These are phyloP conservation scores for Aspergillus fructus DNA, from an alignment of 2,329 filamentous ascomycete genomes.

Conservation along the genomic window DNA sequence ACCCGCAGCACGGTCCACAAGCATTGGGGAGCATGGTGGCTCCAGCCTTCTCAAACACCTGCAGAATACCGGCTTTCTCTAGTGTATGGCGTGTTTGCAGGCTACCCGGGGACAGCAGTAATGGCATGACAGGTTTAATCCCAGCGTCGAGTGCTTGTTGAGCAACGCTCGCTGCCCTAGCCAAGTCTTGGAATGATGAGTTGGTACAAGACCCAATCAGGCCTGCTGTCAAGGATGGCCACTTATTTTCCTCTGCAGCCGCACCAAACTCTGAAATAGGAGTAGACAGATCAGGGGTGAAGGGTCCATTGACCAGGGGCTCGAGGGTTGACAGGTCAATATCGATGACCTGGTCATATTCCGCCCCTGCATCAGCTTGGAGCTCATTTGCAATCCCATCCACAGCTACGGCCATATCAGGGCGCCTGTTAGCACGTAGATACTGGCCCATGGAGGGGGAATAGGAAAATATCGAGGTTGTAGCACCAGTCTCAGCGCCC, in stretches of 20 bases:
- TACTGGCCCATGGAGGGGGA: constrained; percentile 98
- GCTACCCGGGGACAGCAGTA: constrained; percentile 91
- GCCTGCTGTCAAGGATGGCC: constrained; percentile 86
- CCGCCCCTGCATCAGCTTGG: constrained; percentile 79
- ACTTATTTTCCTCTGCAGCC: constrained; percentile 88
- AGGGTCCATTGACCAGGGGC: constrained; percentile 97
- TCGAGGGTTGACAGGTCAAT: constrained; percentile 94
- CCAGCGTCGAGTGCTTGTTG: constrained; percentile 88
- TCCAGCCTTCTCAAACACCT: constrained; percentile 95
- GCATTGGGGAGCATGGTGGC: constrained; percentile 94
- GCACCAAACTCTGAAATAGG: constrained; percentile 97
- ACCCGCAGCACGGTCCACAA: constrained; percentile 87
- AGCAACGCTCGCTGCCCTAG: constrained; percentile 85
- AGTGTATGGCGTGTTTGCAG: constrained; percentile 96
- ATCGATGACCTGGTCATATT: constrained; percentile 96
- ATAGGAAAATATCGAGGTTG: constrained; percentile 95
- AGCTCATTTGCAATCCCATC: constrained; percentile 66
- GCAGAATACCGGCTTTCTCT: constrained; percentile 81
- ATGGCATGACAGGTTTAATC: constrained; percentile 93
- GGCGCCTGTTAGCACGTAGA: constrained; percentile 84
- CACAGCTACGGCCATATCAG: constrained; percentile 79
- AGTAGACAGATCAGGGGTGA: constrained; percentile 96
- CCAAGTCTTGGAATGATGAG: constrained; percentile 86
- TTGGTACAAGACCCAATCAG: constrained; percentile 99
- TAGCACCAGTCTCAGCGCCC: constrained; percentile 67